Conservation (phyloP, 2,329 filamentous ascomycete species). For the Penicillium fuscoglaucum region DNA sequence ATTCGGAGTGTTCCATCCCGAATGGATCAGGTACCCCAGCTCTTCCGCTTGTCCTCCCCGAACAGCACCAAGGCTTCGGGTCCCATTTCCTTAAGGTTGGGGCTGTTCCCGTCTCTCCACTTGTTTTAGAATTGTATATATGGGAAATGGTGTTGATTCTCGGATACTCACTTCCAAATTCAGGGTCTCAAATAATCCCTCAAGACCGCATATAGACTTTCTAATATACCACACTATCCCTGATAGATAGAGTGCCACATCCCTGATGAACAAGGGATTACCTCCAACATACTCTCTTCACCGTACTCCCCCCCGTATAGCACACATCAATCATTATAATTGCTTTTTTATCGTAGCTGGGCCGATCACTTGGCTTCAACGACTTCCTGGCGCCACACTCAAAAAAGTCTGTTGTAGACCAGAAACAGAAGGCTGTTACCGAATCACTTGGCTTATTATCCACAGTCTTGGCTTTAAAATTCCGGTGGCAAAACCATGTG, state of each 20-base stretch:
- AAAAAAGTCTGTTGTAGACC: slow-evolving; percentile 10
- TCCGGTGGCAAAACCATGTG: slow-evolving; percentile 16
- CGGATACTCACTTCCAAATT: background rate
- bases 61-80: slow-evolving; percentile 4
- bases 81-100: slow-evolving; percentile 16
- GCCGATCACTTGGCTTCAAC: background rate
- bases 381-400: slow-evolving; percentile 2
- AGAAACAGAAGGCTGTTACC: slow-evolving; percentile 1
- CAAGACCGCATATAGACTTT: background rate
- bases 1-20: background rate
- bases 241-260: background rate
- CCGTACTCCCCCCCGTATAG: background rate
- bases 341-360: slow-evolving; percentile 6
- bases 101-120: slow-evolving; percentile 15
- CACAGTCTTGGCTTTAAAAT: background rate
- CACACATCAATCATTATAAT: background rate
- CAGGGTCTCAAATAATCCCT: background rate
- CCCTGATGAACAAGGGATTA: background rate
- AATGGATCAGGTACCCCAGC: slow-evolving; percentile 1
- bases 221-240: background rate
- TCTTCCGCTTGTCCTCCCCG: slow-evolving; percentile 6
- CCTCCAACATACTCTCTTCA: no score
- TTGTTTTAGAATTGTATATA: background rate
- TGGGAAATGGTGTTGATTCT: background rate
- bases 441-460: background rate